Evolutionary conservation across 352 stramenopile genomes (phyloP).

Genomic region (Phytophthora ohioensis): DNA sequence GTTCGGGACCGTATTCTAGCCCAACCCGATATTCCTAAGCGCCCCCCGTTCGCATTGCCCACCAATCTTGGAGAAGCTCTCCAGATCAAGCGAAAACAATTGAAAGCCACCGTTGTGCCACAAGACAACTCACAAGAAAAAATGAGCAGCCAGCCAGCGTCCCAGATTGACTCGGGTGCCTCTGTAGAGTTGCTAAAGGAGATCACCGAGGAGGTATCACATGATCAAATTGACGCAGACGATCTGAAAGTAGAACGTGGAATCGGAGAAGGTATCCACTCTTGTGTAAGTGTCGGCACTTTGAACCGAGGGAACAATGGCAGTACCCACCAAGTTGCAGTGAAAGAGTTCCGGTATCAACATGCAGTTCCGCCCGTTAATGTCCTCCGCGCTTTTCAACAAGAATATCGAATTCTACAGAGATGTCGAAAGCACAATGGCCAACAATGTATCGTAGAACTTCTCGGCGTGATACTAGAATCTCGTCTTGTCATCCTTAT

Average conservation of each 20-base stretch:
- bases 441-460: constrained; percentile 25
- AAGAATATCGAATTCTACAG: constrained; percentile 43
- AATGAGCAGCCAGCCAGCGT: constrained; percentile 1
- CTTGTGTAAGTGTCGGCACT: constrained; percentile 35
- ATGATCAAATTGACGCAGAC: constrained; percentile 15
- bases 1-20: not conserved
- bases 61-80: constrained; percentile 45
- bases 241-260: constrained; percentile 26
- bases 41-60: constrained; percentile 18
- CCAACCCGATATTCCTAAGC: constrained; percentile 17
- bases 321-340: constrained; percentile 25
- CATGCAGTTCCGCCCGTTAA: constrained; percentile 40
- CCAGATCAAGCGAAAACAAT: constrained; percentile 51
- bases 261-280: constrained; percentile 48
- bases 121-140: constrained; percentile 23
- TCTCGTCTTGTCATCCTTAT: constrained; percentile 42
- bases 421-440: constrained; percentile 24
- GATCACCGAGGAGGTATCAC: constrained; percentile 21
- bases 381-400: constrained; percentile 45
- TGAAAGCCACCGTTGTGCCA: constrained; percentile 44
- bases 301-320: constrained; percentile 4
- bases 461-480: constrained; percentile 41
- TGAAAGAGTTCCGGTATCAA: constrained; percentile 53
- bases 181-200: constrained; percentile 33
- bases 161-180: constrained; percentile 5